Base-by-base conservation (phyloP, 352 stramenopile genomes). In the Pseudoperonospora humuli region DNA sequence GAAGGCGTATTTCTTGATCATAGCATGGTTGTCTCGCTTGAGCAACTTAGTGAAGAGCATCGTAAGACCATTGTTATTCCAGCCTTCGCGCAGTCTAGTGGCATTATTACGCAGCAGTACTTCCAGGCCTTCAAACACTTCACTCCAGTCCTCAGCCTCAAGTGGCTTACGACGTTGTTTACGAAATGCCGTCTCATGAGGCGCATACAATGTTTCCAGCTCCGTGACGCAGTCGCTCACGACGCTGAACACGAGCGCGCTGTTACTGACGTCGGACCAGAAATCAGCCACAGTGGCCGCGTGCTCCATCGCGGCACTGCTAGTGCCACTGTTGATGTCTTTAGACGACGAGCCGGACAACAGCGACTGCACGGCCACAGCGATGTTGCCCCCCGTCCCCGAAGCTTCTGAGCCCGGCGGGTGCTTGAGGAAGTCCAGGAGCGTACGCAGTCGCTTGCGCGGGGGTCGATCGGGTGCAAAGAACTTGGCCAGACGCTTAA, bases 1-100 rank as follows among this genome's bases (percentile, higher is more conserved):
- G 52, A 93, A 93, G 4, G 81, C 81, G 50, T 93, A 93, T 45
- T 94, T 92, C 51, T 92, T 94, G 56, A 94, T 92, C 26, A 91
- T 76, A 5, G 77, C 65, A 45, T 92, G 77, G 66, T 94, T 92
- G 49, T 92, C 82, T 44, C 75, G 61, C 51, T 86, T 83, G 17
- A 92, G 64, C 25, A 94, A 50, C 58, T 94, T 94, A 19, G 74
- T 61, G 47, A 94, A 92, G 9, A 94, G 69, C 54, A 85, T 64
- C 1, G 81, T 77, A 37, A 94, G 79, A 1, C 77, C 73, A 31
- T 83, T 79, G 44, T 75, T 80, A 51, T 91, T 84, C 82, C 82
- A 94, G 1, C 79, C 82, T 2, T 87, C 79, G 33, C 78, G 63
- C 33, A 94, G 67, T 15, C 78, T 50, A 19, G 54, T 25, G 14